Percentiles rank a stretch among this genome's conserved stretches.
phyloP scores from a whole-genome alignment of 1,284 basidiomycete genomes.

The Prillingera fragicola region DNA sequence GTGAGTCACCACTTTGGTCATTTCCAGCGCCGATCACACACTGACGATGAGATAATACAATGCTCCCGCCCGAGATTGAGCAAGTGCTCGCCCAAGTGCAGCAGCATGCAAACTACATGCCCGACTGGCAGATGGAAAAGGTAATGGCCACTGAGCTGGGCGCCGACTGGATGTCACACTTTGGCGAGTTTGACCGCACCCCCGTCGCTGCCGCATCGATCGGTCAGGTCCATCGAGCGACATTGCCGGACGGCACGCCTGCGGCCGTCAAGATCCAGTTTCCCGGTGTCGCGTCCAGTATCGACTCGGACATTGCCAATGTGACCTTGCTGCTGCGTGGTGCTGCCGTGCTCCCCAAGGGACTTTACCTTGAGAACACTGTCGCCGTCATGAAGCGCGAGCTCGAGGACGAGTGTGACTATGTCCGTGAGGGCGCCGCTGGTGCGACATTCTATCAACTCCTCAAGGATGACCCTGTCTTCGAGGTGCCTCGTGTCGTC shows the following conservation, averaged over 20 bases:
- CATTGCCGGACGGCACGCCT: conserved; percentile 51
- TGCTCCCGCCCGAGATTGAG: conserved; percentile 83
- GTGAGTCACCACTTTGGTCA: conserved; percentile 50
- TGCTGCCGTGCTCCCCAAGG: conserved; percentile 73
- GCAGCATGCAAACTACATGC: conserved; percentile 97
- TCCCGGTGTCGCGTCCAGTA: conserved; percentile 81
- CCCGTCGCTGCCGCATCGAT: conserved; percentile 97
- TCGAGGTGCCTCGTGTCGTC: conserved; percentile 76
- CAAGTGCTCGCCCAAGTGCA: conserved; percentile 85
- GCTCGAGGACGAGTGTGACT: conserved; percentile 92
- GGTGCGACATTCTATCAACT: conserved; percentile 59
- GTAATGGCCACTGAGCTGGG: conserved; percentile 74
- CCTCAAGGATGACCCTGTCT: conserved; percentile 60
- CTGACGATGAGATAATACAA: conserved; percentile 61
- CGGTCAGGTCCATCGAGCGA: conserved; percentile 86
- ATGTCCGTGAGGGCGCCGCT: conserved; percentile 77
- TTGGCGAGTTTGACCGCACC: conserved; percentile 70
- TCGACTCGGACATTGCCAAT: conserved; percentile 81
- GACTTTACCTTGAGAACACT: conserved; percentile 83
- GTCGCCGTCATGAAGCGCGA: conserved; percentile 84
- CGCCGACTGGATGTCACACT: conserved; percentile 65
- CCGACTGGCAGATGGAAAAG: conserved; percentile 93
- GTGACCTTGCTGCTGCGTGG: conserved; percentile 76
- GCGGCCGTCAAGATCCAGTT: conserved; percentile 97
- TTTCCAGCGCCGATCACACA: background rate